These are phyloP conservation scores for Nemania sp. DNA, from an alignment of 2,329 filamentous ascomycete species.

Conservation along the genomic window DNA sequence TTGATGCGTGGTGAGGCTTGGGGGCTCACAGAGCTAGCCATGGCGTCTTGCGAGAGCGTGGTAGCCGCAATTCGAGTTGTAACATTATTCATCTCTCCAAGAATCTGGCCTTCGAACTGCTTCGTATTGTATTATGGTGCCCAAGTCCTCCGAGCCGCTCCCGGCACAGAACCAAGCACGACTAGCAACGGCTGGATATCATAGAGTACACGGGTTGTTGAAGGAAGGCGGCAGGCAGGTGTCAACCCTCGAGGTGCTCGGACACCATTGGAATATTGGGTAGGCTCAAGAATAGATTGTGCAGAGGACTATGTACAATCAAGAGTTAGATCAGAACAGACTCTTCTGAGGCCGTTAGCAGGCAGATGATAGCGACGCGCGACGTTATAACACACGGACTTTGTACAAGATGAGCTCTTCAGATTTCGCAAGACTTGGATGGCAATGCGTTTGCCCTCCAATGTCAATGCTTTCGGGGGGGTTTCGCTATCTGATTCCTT, in stretches of 20 bases:
- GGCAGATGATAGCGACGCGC: no score
- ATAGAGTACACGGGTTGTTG: constrained; percentile 33
- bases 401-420: constrained; percentile 10
- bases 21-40: constrained; percentile 34
- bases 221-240: constrained; percentile 18
- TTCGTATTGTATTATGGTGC: constrained; percentile 40
- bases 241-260: constrained; percentile 25
- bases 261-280: constrained; percentile 24
- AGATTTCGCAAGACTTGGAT: no score
- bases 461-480: background rate
- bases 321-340: constrained; percentile 20
- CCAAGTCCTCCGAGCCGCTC: constrained; percentile 40
- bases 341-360: background rate
- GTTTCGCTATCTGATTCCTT: constrained; percentile 24
- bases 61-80: constrained; percentile 35
- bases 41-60: constrained; percentile 36
- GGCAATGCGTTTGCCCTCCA: constrained; percentile 2
- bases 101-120: constrained; percentile 39
- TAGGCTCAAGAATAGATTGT: constrained; percentile 9
- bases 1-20: constrained; percentile 43
- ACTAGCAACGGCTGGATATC: constrained; percentile 34
- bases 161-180: constrained; percentile 37
- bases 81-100: constrained; percentile 29
- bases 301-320: constrained; percentile 12
- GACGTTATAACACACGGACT: no score